These are phyloP conservation scores for Emericellopsis cladophorae DNA, from an alignment of 2,329 filamentous ascomycete species.

Conservation along the genomic window DNA sequence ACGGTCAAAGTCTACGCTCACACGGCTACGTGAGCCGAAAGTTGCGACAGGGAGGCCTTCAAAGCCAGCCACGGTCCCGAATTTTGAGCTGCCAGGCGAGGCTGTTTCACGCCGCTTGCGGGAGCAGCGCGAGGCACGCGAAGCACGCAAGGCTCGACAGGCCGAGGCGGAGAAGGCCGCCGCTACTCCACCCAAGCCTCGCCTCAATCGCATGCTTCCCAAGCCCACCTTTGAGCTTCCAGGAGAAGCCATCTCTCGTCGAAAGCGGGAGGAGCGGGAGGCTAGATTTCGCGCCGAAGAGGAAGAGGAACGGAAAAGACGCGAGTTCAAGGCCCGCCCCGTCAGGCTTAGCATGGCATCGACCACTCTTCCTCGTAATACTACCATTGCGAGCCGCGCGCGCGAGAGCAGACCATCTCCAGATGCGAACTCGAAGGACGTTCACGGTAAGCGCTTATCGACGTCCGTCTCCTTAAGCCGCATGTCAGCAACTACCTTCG, in stretches of 20 bases:
- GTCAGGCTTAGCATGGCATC: slow-evolving; percentile 30
- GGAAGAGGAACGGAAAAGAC: slow-evolving; percentile 45
- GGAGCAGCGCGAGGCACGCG: slow-evolving; percentile 45
- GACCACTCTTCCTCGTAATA: slow-evolving; percentile 34
- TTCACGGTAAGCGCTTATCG: neutral
- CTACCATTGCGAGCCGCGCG: slow-evolving; percentile 41
- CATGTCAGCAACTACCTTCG: neutral
- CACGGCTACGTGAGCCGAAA: slow-evolving; percentile 20
- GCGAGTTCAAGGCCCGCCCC: slow-evolving; percentile 52
- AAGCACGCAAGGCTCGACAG: slow-evolving; percentile 30
- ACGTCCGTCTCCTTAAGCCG: neutral
- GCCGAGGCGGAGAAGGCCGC: slow-evolving; percentile 19
- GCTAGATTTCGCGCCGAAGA: slow-evolving; percentile 42
- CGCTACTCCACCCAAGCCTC: slow-evolving; percentile 29
- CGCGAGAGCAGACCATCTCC: slow-evolving; percentile 27
- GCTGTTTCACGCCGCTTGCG: slow-evolving; percentile 43
- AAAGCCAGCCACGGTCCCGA: slow-evolving; percentile 40
- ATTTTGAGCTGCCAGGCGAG: slow-evolving; percentile 52
- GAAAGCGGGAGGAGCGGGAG: slow-evolving; percentile 44
- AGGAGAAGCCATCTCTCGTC: slow-evolving; percentile 45
- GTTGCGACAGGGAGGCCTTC: slow-evolving; percentile 31
- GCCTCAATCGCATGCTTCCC: slow-evolving; percentile 39
- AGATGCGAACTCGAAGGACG: slow-evolving; percentile 12
- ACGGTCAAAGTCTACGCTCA: slow-evolving; percentile 8
- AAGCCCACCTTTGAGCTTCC: slow-evolving; percentile 47